Evolutionary conservation across 257 asterid genomes (phyloP), one percentile per base, ranked within the genome.

Genomic region (Fraxinus quadrangulata): DNA sequence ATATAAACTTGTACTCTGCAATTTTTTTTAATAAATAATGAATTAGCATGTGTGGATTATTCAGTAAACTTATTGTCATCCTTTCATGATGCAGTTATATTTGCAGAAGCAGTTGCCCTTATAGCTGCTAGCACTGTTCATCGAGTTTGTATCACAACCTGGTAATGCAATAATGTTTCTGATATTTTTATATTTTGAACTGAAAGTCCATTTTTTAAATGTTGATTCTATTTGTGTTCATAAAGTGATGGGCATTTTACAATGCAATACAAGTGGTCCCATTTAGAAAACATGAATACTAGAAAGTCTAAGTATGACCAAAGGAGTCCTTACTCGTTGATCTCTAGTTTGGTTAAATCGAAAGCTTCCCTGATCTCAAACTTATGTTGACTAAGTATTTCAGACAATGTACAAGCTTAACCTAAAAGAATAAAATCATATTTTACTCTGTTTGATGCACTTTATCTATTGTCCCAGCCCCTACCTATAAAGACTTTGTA

Each of bases 111-210:
- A 10, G 94, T 92, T 82, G 99, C 97, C 14, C 90, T 92, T 23
- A 82, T 90, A 81, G 98, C 99, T 77, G 98, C 97, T 81, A 42
- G 97, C 90, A 86, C 97, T 17, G 96, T 94, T 83, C 99, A 94
- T 77, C 97, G 97, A 79, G 99, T 94, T 85, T 92, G 97, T 79
- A 91, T 94, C 88, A 94, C 99, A 37, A 94, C 99, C 79, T 92
- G 99, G 99, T 94, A 94, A 83, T 70, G 42, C 65, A 61, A 75
- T 26, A 9, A 30, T 36, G 69, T 31, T 63, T 24, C 69, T 75
- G 70, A 39, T 37, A 79, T 24, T 40, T 40, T 40, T 40, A 10
- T 40, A 2, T 74, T 24, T 74, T 17, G 19, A 24, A 24, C 69
- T 14, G 17, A 12, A 63, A 63, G 36, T 63, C 13, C 69, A 24